These are phyloP conservation scores for Schwanniomyces pseudopolymorphus DNA, from an alignment of 805 yeast genomes.

Conservation along the genomic window DNA sequence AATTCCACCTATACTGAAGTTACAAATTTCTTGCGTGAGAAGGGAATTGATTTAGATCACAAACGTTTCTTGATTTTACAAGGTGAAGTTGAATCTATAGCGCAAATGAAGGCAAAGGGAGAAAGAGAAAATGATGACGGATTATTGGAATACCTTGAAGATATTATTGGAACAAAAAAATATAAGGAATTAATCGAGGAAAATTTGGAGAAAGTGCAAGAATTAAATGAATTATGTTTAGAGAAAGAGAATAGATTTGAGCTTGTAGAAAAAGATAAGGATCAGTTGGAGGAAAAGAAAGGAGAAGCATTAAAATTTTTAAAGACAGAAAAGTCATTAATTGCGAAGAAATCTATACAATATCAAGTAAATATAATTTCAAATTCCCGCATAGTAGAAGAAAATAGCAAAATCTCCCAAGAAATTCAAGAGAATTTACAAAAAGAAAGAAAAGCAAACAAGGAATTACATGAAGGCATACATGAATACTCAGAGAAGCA, in stretches of 20 bases:
- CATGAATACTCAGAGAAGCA: slow-evolving; percentile 33
- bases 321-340: slow-evolving; percentile 59
- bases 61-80: slow-evolving; percentile 91
- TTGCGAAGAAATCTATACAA: slow-evolving; percentile 51
- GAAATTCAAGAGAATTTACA: slow-evolving; percentile 38
- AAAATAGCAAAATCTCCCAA: slow-evolving; percentile 37
- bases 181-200: slow-evolving; percentile 78
- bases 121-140: slow-evolving; percentile 93
- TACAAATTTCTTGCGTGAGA: slow-evolving; percentile 64
- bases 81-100: slow-evolving; percentile 98
- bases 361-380: slow-evolving; percentile 52
- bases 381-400: slow-evolving; percentile 39
- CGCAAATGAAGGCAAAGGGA: slow-evolving; percentile 98
- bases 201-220: slow-evolving; percentile 58
- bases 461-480: slow-evolving; percentile 22
- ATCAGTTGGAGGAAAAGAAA: slow-evolving; percentile 62
- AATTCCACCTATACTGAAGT: slow-evolving; percentile 78
- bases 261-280: slow-evolving; percentile 75
- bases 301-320: slow-evolving; percentile 68
- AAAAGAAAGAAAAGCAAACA: slow-evolving; percentile 24
- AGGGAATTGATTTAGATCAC: slow-evolving; percentile 93
- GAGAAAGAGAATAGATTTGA: slow-evolving; percentile 81
- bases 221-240: slow-evolving; percentile 73
- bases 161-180: slow-evolving; percentile 90
- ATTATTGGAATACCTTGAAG: slow-evolving; percentile 88